Percentiles rank a stretch among this genome's conserved stretches.
phyloP scores from a whole-genome alignment of 139 green algal species.

The Closterium sp. region DNA sequence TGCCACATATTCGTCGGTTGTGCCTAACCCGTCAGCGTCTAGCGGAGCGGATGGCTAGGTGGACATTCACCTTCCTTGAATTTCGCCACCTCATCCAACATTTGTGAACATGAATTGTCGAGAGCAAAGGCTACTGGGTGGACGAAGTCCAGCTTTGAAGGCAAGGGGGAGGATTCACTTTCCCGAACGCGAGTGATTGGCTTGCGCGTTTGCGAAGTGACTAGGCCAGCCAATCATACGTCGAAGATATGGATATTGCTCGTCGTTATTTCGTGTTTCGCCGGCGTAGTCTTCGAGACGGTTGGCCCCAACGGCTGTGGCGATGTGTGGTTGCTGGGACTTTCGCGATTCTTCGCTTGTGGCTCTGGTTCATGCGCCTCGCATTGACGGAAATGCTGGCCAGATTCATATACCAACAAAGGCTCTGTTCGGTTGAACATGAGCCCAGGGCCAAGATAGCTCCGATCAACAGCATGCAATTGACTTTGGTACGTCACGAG shows the following conservation, averaged over 20 bases:
- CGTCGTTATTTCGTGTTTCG: background rate
- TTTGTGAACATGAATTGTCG: background rate
- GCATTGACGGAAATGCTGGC: background rate
- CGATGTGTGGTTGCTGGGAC: background rate
- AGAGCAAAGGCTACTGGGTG: background rate
- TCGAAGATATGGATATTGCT: background rate
- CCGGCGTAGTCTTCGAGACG: background rate
- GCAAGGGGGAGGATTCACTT: background rate
- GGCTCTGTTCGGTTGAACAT: too few species aligned
- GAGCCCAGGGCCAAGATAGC: too few species aligned
- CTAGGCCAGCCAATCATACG: background rate
- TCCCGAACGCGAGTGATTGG: background rate
- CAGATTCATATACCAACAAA: background rate
- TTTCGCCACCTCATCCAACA: background rate
- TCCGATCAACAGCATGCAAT: too few species aligned
- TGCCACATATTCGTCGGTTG: too few species aligned
- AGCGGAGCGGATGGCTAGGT: background rate
- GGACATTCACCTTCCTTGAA: background rate
- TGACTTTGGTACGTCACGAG: background rate
- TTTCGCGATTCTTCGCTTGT: background rate
- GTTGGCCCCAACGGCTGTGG: background rate
- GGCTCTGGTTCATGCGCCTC: background rate
- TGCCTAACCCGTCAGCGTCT: too few species aligned
- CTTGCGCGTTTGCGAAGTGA: background rate
- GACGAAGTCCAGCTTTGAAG: background rate